Conservation (phyloP, 495 filamentous ascomycete genomes). For the Articulospora tetracladia region DNA sequence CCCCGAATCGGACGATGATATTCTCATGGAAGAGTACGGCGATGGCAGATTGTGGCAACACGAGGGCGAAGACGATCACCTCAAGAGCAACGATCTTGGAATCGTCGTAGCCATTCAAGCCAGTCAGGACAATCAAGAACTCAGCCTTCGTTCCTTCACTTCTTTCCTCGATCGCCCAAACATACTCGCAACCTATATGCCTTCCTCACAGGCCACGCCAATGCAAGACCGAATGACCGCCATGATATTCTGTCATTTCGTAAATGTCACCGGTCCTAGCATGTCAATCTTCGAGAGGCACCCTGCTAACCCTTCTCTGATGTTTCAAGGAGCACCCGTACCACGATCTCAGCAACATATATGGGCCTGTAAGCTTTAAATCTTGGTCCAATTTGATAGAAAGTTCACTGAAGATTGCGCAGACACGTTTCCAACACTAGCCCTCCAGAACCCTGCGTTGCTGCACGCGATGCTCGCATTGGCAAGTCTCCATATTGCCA, state of each 20-base stretch:
- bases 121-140: conserved; percentile 44
- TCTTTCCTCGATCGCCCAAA: conserved; percentile 64
- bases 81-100: conserved; percentile 35
- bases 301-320: conserved; percentile 69
- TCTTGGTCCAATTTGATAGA: not conserved
- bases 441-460: conserved; percentile 77
- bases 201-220: conserved; percentile 71
- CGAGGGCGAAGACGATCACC: conserved; percentile 8
- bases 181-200: conserved; percentile 74
- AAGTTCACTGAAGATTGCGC: conserved; percentile 1
- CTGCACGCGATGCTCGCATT: conserved; percentile 91
- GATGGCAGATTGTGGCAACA: conserved; percentile 23
- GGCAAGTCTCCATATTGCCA: conserved; percentile 84
- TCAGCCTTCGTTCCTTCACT: conserved; percentile 44
- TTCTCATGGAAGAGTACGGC: conserved; percentile 31
- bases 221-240: conserved; percentile 80
- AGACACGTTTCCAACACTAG: conserved; percentile 79
- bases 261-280: conserved; percentile 81
- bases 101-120: conserved; percentile 32
- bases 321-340: conserved; percentile 61
- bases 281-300: conserved; percentile 87
- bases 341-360: conserved; percentile 70
- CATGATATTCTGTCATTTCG: conserved; percentile 87
- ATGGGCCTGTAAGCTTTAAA: conserved; percentile 60
- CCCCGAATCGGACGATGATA: conserved; percentile 47